Conservation (phyloP, 2,329 filamentous ascomycete genomes). For the Colletotrichum somersetense region DNA sequence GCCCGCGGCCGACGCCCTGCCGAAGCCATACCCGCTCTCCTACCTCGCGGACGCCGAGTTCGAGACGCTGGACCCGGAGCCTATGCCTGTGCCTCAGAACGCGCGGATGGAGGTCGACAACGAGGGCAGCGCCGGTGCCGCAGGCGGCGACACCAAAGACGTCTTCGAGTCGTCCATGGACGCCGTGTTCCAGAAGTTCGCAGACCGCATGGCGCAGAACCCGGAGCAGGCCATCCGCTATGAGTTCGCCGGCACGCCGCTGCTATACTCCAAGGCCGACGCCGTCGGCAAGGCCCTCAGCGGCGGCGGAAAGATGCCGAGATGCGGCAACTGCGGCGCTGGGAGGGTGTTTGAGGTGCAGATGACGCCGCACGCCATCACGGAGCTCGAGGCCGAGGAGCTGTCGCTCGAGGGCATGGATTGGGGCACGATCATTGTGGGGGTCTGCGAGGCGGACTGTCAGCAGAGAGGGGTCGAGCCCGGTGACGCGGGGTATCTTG, state of each 20-base stretch:
- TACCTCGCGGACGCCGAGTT: conserved; percentile 91
- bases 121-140: conserved; percentile 50
- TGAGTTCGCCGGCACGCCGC: conserved; percentile 77
- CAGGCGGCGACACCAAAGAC: conserved; percentile 65
- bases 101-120: conserved; percentile 62
- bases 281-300: conserved; percentile 75
- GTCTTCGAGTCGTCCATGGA: conserved; percentile 82
- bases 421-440: conserved; percentile 93
- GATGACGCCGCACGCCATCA: conserved; percentile 90
- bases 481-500: conserved; percentile 81
- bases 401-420: conserved; percentile 89
- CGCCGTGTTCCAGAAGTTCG: conserved; percentile 83
- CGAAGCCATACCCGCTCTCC: conserved; percentile 78
- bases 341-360: conserved; percentile 90
- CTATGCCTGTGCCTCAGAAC: conserved; percentile 64
- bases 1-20: conserved; percentile 76
- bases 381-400: conserved; percentile 85
- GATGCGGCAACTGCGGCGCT: conserved; percentile 81
- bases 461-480: conserved; percentile 67
- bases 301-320: conserved; percentile 67
- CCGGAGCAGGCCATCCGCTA: conserved; percentile 87
- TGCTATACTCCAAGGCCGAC: conserved; percentile 87
- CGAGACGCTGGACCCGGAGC: conserved; percentile 80
- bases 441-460: conserved; percentile 86
- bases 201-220: conserved; percentile 82